Evolutionary conservation across 2,329 filamentous ascomycete genomes (phyloP).

Genomic region (Neonectria coccinea): DNA sequence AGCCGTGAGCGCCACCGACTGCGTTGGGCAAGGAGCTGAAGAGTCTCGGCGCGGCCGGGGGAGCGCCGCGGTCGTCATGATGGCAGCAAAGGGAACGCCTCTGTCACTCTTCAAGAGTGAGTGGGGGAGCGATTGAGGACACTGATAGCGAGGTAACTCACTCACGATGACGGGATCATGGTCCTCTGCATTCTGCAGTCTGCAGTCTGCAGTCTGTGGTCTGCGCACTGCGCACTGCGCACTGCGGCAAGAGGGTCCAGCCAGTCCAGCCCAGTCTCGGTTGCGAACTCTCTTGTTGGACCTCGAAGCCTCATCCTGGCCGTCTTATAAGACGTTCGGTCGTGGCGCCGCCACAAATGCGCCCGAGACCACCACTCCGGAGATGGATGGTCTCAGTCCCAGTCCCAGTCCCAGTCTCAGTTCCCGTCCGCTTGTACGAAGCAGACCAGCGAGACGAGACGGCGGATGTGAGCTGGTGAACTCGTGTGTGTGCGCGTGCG

Average conservation of each 20-base stretch:
- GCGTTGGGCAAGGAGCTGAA: constrained; percentile 2
- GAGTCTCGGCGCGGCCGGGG: constrained; percentile 2
- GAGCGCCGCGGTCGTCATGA: constrained; percentile 1
- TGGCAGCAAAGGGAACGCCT: constrained; percentile 20
- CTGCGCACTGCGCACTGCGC: too few species aligned
- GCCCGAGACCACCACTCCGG: constrained; percentile 33
- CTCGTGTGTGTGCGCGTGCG: not conserved
- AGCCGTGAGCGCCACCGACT: constrained; percentile 18
- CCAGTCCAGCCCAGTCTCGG: constrained; percentile 18
- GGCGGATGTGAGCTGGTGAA: not conserved
- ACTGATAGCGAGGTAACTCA: not conserved
- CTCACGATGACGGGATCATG: constrained; percentile 15
- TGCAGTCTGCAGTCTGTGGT: not conserved
- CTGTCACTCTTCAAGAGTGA: not conserved
- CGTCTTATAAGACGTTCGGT: constrained; percentile 38
- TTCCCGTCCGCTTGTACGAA: constrained; percentile 2
- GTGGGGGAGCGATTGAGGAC: not conserved
- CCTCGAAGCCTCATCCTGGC: constrained; percentile 29
- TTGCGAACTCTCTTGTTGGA: constrained; percentile 36
- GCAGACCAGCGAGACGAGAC: not conserved
- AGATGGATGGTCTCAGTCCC: constrained; percentile 28
- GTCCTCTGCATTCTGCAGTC: constrained; percentile 13
- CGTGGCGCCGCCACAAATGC: constrained; percentile 44
- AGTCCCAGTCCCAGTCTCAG: constrained; percentile 19
- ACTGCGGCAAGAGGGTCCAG: constrained; percentile 15